Conservation (phyloP, 345 rosid genomes). For the Syzygium aromaticum region DNA sequence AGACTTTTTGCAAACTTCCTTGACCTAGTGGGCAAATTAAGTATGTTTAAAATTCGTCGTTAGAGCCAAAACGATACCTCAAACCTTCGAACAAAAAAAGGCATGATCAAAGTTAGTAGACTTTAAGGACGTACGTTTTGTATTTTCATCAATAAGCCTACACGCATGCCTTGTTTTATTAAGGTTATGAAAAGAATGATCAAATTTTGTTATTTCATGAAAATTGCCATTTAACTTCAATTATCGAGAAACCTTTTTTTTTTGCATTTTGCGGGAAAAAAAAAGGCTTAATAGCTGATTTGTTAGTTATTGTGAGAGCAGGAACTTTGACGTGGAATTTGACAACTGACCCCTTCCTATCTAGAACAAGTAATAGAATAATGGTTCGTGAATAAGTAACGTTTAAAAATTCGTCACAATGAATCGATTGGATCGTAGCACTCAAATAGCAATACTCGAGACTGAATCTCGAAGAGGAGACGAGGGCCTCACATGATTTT, state of each 20-base stretch:
- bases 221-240: neutral
- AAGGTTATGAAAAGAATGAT: neutral
- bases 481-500: neutral
- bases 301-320: accelerated
- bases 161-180: neutral
- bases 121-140: neutral
- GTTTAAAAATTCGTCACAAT: too few species aligned
- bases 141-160: neutral
- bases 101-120: neutral
- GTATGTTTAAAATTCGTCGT: neutral
- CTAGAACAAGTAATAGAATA: too few species aligned
- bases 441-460: neutral
- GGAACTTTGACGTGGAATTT: too few species aligned
- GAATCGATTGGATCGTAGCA: neutral
- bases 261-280: neutral
- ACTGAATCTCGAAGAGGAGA: neutral
- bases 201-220: neutral
- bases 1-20: neutral
- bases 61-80: neutral
- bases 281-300: neutral
- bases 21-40: neutral
- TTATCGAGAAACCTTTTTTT: neutral
- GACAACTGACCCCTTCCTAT: too few species aligned
- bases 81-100: neutral
- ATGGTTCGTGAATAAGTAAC: too few species aligned